These are phyloP conservation scores for Lobulomyces angularis DNA, from an alignment of 192 early-diverging fungal genomes.

Conservation along the genomic window DNA sequence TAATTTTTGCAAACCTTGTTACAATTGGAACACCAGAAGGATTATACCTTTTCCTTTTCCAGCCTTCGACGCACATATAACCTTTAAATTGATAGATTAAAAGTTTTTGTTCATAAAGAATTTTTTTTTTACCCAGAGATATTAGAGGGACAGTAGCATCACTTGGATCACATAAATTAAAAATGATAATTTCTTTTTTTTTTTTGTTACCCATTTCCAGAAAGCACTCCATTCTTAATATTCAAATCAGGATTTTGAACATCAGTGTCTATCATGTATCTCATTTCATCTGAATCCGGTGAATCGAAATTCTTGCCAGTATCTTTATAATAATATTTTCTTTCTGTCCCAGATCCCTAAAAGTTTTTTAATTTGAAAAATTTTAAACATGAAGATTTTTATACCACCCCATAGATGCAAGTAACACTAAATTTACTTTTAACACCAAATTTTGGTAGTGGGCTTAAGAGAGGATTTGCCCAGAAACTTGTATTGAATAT, in stretches of 20 bases:
- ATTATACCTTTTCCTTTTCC: conserved; percentile 72
- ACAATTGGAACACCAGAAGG: conserved; percentile 58
- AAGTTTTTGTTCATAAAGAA: too few species aligned
- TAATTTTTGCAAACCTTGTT: conserved; percentile 35
- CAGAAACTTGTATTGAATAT: conserved; percentile 51
- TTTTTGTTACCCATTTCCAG: conserved; percentile 46
- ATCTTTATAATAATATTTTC: conserved; percentile 66
- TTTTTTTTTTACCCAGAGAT: too few species aligned
- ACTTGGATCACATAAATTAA: conserved; percentile 24
- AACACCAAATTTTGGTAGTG: conserved; percentile 42
- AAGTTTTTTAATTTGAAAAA: conserved; percentile 69
- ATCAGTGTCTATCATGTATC: conserved; percentile 9
- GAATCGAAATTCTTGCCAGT: conserved; percentile 6
- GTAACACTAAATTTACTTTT: too few species aligned
- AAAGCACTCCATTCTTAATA: conserved; percentile 55
- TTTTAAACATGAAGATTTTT: conserved; percentile 35
- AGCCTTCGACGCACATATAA: conserved; percentile 78
- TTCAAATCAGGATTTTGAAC: conserved; percentile 39
- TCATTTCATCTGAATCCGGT: conserved; percentile 13
- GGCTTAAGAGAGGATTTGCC: conserved; percentile 68
- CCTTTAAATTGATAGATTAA: too few species aligned
- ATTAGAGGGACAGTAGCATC: conserved; percentile 82
- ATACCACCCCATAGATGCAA: too few species aligned
- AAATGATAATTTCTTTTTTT: not conserved
- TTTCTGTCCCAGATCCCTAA: conserved; percentile 77